These are phyloP conservation scores for Phytophthora meadii DNA, from an alignment of 352 stramenopile genomes.

Conservation along the genomic window DNA sequence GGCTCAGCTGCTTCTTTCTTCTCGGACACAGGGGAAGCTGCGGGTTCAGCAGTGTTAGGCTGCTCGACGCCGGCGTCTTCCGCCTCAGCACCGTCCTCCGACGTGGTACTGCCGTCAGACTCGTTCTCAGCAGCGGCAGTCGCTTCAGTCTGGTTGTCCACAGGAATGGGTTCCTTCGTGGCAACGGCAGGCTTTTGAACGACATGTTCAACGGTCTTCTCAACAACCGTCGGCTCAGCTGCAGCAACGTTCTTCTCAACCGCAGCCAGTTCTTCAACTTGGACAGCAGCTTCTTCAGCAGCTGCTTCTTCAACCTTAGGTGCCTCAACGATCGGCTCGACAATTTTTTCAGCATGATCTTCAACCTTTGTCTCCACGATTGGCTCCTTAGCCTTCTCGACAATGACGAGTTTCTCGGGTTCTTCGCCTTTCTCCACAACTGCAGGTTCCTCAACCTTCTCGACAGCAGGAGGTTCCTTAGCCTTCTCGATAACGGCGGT, in stretches of 20 bases:
- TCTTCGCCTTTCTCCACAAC: neutral
- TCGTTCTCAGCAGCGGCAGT: conserved; percentile 19
- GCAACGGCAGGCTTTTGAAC: conserved; percentile 2
- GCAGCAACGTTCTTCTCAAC: conserved; percentile 14
- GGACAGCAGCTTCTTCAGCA: conserved; percentile 10
- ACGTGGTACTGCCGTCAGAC: conserved; percentile 37
- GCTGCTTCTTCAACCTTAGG: conserved; percentile 9
- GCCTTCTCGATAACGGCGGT: neutral
- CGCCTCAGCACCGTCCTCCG: conserved; percentile 28
- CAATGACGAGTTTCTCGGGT: neutral
- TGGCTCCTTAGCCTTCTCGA: neutral
- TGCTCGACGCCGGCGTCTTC: conserved; percentile 31
- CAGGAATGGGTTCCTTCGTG: conserved; percentile 7
- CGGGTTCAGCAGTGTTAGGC: conserved; percentile 22
- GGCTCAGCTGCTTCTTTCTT: conserved; percentile 29
- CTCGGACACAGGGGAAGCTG: conserved; percentile 13
- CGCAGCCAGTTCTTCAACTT: conserved; percentile 4
- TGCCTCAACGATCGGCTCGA: conserved; percentile 9
- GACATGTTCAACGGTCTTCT: conserved; percentile 2
- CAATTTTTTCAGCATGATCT: neutral
- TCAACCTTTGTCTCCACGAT: neutral
- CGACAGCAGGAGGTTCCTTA: neutral
- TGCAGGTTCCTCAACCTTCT: neutral
- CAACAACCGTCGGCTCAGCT: conserved; percentile 13
- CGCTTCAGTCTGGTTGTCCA: conserved; percentile 20